Base-by-base conservation (phyloP, 2,329 filamentous ascomycete genomes). In the Fusarium stilboides region DNA sequence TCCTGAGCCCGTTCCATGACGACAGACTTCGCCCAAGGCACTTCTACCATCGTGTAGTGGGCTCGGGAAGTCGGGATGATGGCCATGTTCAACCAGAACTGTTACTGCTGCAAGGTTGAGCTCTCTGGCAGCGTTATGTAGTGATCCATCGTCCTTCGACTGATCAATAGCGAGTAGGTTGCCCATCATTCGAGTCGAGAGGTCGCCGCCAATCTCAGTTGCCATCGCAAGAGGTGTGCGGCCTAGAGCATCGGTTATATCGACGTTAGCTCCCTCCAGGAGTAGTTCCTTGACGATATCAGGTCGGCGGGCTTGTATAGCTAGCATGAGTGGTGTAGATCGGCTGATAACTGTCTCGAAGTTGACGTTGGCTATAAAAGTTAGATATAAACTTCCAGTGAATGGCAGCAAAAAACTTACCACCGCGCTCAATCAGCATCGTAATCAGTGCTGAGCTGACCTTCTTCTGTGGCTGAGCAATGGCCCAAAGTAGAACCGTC, bases 21-120 rank as follows among this genome's bases (percentile, higher is more conserved):
- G 79, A 62, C 89, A 91, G 4, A 92, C 78, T 64, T 92, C 89
- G 1, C 86, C 89, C 1, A 92, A 80, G 0, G 89, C 88, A 61
- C 85, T 89, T 44, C 90, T 85, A 1, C 90, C 90, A 17, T 83
- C 84, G 68, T 91, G 89, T 1, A 89, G 78, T 5, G 86, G 83
- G 53, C 87, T 91, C 0, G 89, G 89, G 57, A 90, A 91, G 72
- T 91, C 89, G 0, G 88, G 83, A 17, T 90, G 86, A 62, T 92
- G 89, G 3, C 85, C 87, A 64, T 86, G 80, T 45, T 89, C 80
- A 7, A 91, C 77, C 3, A 92, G 80, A 3, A 88, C 80, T 50
- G 83, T 81, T 64, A 90, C 86, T 2, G 85, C 85, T 14, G 84
- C 78, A 0, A 89, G 67, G 66, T 91, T 88, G 20, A 92, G 80